Conservation (phyloP, 177 flowering plant genomes). For the Vitis hybrid region DNA sequence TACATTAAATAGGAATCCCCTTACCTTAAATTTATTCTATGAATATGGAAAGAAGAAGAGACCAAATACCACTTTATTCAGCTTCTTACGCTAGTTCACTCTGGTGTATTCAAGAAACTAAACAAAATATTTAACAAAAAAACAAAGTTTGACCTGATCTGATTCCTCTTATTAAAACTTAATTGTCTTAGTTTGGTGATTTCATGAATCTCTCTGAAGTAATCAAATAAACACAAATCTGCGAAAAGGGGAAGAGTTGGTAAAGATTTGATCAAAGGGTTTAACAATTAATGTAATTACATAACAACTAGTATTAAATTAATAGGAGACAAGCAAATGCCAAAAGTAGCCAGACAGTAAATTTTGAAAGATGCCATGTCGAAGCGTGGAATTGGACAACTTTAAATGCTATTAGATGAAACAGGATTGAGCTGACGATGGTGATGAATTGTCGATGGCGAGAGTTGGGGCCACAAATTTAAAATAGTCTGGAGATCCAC, state of each 20-base stretch:
- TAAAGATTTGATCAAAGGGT: background rate
- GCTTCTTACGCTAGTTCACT: background rate
- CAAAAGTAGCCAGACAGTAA: background rate
- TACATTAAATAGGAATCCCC: slow-evolving; percentile 8
- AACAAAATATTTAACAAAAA: background rate
- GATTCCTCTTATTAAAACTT: background rate
- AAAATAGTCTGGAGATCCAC: slow-evolving; percentile 13
- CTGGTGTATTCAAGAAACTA: background rate
- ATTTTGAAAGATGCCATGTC: background rate
- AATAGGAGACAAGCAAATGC: too few relatives aligned
- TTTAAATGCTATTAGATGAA: background rate
- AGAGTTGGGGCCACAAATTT: slow-evolving; percentile 17
- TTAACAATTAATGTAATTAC: background rate
- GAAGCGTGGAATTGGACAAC: background rate
- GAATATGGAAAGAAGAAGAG: background rate
- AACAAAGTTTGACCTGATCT: slow-evolving; percentile 13
- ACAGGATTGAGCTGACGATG: slow-evolving; percentile 9
- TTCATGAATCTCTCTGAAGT: background rate
- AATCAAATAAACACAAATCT: background rate
- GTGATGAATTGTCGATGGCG: slow-evolving; percentile 13
- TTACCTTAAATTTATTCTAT: background rate
- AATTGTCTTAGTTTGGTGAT: background rate
- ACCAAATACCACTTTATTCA: background rate
- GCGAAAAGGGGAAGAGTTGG: background rate
- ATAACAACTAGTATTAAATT: too few relatives aligned